Evolutionary conservation across 345 rosid species (phyloP), one percentile per base, ranked within the genome.

Genomic region (Eucalyptus curtisii): DNA sequence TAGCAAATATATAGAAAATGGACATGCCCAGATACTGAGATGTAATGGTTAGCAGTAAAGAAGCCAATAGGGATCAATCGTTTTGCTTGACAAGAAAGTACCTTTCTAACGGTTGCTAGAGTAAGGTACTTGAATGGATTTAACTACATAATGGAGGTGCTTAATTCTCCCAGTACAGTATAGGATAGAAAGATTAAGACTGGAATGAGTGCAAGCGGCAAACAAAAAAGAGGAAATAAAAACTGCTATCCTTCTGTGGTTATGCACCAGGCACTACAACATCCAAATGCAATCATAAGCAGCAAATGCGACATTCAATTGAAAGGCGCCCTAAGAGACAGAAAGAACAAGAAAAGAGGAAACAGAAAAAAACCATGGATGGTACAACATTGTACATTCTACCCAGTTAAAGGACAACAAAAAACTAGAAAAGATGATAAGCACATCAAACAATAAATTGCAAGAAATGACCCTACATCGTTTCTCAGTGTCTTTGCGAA

Each of bases 401-500:
- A 76, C 82, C 8, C 8, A 10, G 59, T 40, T 66, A 16, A 37
- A 85, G 45, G 42, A 86, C 61, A 12, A 48, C 14, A 16, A 49
- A 88, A 84, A 82, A 53, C 48, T 10, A 30, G 7, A 44, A 66
- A 59, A 87, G 87, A 90, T 88, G 40, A 81, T 47, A 45, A 88
- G 49, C 24, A 33, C 85, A 49, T 79, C 27, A 37, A 66, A 88
- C 57, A 45, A 49, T n/a, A 31, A 49, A 50, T 37, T 37, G 47
- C 27, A 86, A 76, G 90, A 88, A 30, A 24, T 61, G 44, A 61
- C 42, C 95, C 87, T 93, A 96, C 99, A 89, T 98, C 99, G 90
- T 91, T 94, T 95, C 96, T 97, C 91, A 95, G 88, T 57, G 99
- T 98, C 93, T 95, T 97, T 88, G 97, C 89, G 88, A 98, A 98